phyloP scores from a whole-genome alignment of 768 basidiomycete genomes.

The Polyporus arcularius region DNA sequence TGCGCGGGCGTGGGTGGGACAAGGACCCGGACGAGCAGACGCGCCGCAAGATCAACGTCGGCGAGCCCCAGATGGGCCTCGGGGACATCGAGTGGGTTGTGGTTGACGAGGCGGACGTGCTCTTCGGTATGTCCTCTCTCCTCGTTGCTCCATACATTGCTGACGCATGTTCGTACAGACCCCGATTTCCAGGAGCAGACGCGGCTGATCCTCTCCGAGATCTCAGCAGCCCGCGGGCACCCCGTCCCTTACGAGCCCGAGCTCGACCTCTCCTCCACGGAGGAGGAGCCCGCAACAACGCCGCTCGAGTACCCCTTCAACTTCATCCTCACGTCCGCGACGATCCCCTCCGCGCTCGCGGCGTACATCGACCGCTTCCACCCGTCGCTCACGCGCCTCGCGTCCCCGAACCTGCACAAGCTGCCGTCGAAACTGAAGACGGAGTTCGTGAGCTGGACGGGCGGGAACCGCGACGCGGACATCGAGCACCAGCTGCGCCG shows the following conservation, averaged over 20 bases:
- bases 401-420: constrained; percentile 78
- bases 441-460: constrained; percentile 74
- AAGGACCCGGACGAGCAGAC: constrained; percentile 29
- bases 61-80: constrained; percentile 60
- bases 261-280: constrained; percentile 4
- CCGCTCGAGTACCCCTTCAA: constrained; percentile 72
- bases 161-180: constrained; percentile 46
- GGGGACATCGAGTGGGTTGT: constrained; percentile 85
- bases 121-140: constrained; percentile 64
- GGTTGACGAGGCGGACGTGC: constrained; percentile 88
- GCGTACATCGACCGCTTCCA: constrained; percentile 63
- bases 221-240: constrained; percentile 61
- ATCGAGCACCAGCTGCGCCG: constrained; percentile 71
- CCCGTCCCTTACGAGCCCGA: constrained; percentile 37
- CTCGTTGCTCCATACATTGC: too few species aligned
- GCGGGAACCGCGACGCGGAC: constrained; percentile 80
- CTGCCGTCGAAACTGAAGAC: constrained; percentile 71
- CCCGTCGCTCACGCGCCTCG: constrained; percentile 66
- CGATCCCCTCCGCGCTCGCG: constrained; percentile 77
- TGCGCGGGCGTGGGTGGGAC: constrained; percentile 57
- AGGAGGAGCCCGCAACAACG: constrained; percentile 1
- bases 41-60: constrained; percentile 43
- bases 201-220: constrained; percentile 65
- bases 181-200: constrained; percentile 82
- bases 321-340: constrained; percentile 81